Base-by-base conservation (phyloP, 2,329 filamentous ascomycete genomes). In the Proliferodiscus dingleyae region DNA sequence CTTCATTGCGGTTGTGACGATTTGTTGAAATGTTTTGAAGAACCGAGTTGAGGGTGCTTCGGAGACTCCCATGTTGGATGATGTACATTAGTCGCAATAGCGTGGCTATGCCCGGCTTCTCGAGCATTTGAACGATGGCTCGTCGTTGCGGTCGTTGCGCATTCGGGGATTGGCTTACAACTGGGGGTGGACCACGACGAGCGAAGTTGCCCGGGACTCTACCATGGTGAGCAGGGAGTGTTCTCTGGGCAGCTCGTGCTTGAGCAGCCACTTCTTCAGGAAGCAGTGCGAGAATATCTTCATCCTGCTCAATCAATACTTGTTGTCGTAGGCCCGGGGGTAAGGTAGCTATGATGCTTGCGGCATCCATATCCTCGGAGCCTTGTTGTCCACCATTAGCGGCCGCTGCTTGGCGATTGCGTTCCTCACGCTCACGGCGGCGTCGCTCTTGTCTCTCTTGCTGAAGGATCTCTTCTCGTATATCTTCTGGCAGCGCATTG, bases 51-150 rank as follows among this genome's bases (percentile, higher is more conserved):
- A 98, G 75, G 49, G 89, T 87, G 51, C 77, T 81, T 55, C 89
- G 87, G 39, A 93, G 85, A 51, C 87, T 93, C 18, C 87, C 88
- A 53, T 91, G 87, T 55, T 96, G 88, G 38, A 88, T 86, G 58
- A 97, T 89, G 65, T 98, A 98, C 91, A 98, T 96, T 8, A 98
- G 77, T n/a, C 94, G 87, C 34, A 98, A 75, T 26, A 98, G 72
- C n/a, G 93, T 97, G 21, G 94, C 93, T 54, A 98, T 84, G 21
- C 94, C 93, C 37, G 90, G 79, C 68, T 95, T 96, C 66, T 98
- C 93, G 23, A 98, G 79, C 85, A 98, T 95, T 64, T 98, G 93
- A 19, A 95, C 87, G 47, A 94, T 86, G 18, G 88, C 83, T 50
- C 87, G 85, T 46, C 87, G 82, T 59, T 86, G 84, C 29, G 74